Evolutionary conservation across 495 filamentous ascomycete genomes (phyloP).

Genomic region (Chaetomium fimeti): DNA sequence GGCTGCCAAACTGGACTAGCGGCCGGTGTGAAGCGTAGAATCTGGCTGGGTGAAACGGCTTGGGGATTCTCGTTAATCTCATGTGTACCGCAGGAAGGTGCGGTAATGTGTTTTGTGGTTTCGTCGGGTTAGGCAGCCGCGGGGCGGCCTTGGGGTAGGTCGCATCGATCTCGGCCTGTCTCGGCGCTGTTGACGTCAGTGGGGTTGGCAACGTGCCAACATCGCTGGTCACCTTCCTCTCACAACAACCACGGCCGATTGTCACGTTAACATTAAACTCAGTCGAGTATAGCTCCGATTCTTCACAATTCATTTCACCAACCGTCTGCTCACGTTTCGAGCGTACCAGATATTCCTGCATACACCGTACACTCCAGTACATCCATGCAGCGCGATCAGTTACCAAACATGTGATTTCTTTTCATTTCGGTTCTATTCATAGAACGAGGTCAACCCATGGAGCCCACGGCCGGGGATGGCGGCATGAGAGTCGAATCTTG

Average conservation of each 20-base stretch:
- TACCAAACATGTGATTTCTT: not conserved
- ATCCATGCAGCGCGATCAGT: too few species aligned
- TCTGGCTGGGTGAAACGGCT: not conserved
- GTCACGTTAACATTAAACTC: not conserved
- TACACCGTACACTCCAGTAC: too few species aligned
- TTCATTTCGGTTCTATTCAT: not conserved
- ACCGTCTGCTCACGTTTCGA: too few species aligned
- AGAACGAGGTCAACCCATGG: not conserved
- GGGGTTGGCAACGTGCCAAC: not conserved
- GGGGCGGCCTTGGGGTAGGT: not conserved
- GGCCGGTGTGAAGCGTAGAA: not conserved
- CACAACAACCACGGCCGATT: too few species aligned
- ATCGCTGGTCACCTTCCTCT: not conserved
- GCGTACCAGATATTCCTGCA: too few species aligned
- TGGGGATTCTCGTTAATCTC: not conserved
- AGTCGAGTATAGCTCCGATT: too few species aligned
- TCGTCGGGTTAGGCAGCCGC: constrained; percentile 1
- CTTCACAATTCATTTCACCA: too few species aligned
- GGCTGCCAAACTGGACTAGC: not conserved
- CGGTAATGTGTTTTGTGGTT: not conserved
- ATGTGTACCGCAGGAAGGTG: too few species aligned
- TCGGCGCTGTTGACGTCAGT: constrained; percentile 12
- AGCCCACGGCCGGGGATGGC: too few species aligned
- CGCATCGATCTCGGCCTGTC: not conserved
- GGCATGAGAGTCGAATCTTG: not conserved